Base-by-base conservation (phyloP, 2,329 filamentous ascomycete species). In the Teratosphaeriaceae sp. region DNA sequence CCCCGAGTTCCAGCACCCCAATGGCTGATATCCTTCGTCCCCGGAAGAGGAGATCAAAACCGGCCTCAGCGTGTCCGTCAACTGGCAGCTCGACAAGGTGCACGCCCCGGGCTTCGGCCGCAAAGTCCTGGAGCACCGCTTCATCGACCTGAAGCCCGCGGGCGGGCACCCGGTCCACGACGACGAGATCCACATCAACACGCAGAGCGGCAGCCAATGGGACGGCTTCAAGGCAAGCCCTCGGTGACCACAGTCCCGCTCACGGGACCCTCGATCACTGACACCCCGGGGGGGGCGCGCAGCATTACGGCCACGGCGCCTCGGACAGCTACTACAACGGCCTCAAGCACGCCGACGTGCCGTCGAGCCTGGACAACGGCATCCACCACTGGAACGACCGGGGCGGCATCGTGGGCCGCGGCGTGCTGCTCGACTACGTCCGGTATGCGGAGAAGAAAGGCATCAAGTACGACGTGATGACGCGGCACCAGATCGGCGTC, bases 191-290 rank as follows among this genome's bases (percentile, higher is more conserved):
- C 60, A 65, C 2, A 70, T 80, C 62, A 79, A 79, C 56, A 79
- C 75, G 0, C 75, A 80, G 51, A 60, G 62, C 24, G 71, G 69
- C 42, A 73, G 67, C 19, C 76, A 80, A 57, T 80, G 75, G 76
- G 76, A 80, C 50, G 71, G 37, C 9, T 20, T 15, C 20, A 27
- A 11, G 20, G n/a, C n/a, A n/a, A n/a, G n/a, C n/a, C n/a, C n/a
- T n/a, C n/a, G n/a, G n/a, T n/a, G n/a, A n/a, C n/a, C n/a, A n/a
- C n/a, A n/a, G n/a, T n/a, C n/a, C n/a, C n/a, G n/a, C n/a, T n/a
- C n/a, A n/a, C n/a, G n/a, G n/a, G n/a, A n/a, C n/a, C n/a, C n/a
- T n/a, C n/a, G n/a, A n/a, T n/a, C n/a, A n/a, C n/a, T n/a, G n/a
- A n/a, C n/a, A n/a, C n/a, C n/a, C n/a, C n/a, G n/a, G n/a, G n/a